phyloP scores from a whole-genome alignment of 768 basidiomycete genomes.

The Tricholoma matsutake region DNA sequence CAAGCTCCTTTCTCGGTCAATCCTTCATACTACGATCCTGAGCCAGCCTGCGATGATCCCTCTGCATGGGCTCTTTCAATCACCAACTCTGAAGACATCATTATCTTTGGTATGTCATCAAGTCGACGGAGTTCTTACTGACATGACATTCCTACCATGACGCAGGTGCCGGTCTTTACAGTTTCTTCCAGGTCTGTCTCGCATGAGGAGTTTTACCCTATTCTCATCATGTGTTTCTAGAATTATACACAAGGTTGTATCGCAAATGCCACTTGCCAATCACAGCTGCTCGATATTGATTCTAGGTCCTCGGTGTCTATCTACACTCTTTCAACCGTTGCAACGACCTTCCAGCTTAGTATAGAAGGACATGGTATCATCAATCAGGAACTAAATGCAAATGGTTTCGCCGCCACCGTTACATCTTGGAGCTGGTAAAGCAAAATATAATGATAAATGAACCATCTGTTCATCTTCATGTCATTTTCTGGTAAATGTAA shows the following conservation, averaged over 20 bases:
- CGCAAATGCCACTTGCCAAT: conserved; percentile 48
- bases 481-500: no score
- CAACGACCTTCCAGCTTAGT: conserved; percentile 49
- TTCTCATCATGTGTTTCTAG: conserved; percentile 25
- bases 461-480: no score
- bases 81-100: conserved; percentile 48
- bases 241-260: conserved; percentile 54
- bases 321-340: conserved; percentile 62
- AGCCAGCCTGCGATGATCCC: conserved; percentile 30
- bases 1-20: conserved; percentile 54
- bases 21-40: conserved; percentile 52
- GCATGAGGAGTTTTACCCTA: background rate
- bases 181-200: conserved; percentile 55
- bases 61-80: conserved; percentile 60
- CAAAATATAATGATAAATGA: no score
- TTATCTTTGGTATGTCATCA: conserved; percentile 53
- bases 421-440: conserved; percentile 42
- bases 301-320: conserved; percentile 44
- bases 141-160: background rate
- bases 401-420: conserved; percentile 56
- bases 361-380: conserved; percentile 46
- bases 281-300: conserved; percentile 53
- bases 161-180: conserved; percentile 66
- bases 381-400: conserved; percentile 43
- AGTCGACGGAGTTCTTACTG: background rate